These are phyloP conservation scores for Eucalyptus cloeziana DNA, from an alignment of 345 rosid species.

Conservation along the genomic window DNA sequence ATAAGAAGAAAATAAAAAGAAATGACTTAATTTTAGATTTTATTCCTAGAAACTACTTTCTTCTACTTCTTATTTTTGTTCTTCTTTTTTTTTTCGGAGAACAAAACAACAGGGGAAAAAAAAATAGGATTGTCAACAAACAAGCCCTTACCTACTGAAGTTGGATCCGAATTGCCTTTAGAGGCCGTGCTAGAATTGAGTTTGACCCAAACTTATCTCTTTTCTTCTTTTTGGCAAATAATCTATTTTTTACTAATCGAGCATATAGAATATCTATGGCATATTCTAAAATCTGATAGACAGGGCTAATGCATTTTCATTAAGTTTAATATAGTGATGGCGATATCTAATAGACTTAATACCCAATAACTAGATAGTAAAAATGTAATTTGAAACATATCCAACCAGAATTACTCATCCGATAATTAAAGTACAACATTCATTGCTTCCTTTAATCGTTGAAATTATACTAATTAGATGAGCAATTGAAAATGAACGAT, in stretches of 20 bases:
- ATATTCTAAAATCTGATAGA: too few species aligned
- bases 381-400: not conserved
- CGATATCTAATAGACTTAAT: not conserved
- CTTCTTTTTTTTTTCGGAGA: too few species aligned
- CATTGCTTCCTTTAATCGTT: not conserved
- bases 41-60: fast-evolving
- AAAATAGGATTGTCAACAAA: too few species aligned
- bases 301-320: not conserved
- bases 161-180: not conserved
- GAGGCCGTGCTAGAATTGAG: too few species aligned
- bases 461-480: not conserved
- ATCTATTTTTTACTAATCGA: not conserved
- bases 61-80: fast-evolving
- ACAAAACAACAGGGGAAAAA: too few species aligned
- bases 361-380: not conserved
- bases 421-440: not conserved
- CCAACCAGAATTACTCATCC: not conserved
- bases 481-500: not conserved
- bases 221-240: not conserved
- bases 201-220: too few species aligned
- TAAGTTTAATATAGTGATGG: not conserved
- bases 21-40: fast-evolving
- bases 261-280: not conserved
- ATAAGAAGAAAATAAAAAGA: too few species aligned
- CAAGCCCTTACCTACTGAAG: not conserved